phyloP scores from a whole-genome alignment of 495 filamentous ascomycete species.

The Filosporella fistucella region DNA sequence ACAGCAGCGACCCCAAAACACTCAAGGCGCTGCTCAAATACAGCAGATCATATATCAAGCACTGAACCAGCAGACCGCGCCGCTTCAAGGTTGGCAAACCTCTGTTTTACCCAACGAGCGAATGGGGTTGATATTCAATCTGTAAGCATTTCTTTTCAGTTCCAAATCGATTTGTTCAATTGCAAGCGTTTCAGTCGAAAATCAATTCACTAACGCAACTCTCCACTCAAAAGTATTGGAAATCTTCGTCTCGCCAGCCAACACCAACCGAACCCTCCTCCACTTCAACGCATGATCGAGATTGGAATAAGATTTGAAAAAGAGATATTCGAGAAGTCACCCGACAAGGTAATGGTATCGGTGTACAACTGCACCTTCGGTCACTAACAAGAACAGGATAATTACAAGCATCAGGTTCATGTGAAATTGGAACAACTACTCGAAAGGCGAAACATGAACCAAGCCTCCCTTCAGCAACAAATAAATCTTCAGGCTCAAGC shows the following conservation, averaged over 20 bases:
- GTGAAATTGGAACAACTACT: slow-evolving; percentile 39
- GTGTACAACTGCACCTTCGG: background rate
- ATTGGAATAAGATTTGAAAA: slow-evolving; percentile 36
- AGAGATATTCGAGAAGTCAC: slow-evolving; percentile 33
- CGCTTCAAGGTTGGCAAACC: slow-evolving; percentile 25
- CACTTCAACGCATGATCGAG: slow-evolving; percentile 27
- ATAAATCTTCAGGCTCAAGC: slow-evolving; percentile 29
- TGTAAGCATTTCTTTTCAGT: slow-evolving; percentile 23
- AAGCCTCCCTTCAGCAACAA: slow-evolving; percentile 24
- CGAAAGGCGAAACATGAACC: slow-evolving; percentile 34
- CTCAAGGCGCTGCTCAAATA: slow-evolving; percentile 11
- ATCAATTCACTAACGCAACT: background rate
- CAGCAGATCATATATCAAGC: slow-evolving; percentile 17
- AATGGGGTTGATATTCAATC: slow-evolving; percentile 22
- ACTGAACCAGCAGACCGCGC: slow-evolving; percentile 11
- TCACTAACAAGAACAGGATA: slow-evolving; percentile 4
- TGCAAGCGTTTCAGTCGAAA: background rate
- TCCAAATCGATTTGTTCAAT: background rate
- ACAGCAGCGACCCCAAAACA: slow-evolving; percentile 1
- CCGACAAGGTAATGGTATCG: slow-evolving; percentile 32
- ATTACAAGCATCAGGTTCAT: slow-evolving; percentile 33
- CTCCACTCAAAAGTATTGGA: slow-evolving; percentile 12
- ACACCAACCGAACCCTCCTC: slow-evolving; percentile 31
- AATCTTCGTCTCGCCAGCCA: slow-evolving; percentile 34
- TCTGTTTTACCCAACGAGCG: slow-evolving; percentile 24